Evolutionary conservation across 352 stramenopile genomes (phyloP).

Genomic region (Globisporangium splendens): DNA sequence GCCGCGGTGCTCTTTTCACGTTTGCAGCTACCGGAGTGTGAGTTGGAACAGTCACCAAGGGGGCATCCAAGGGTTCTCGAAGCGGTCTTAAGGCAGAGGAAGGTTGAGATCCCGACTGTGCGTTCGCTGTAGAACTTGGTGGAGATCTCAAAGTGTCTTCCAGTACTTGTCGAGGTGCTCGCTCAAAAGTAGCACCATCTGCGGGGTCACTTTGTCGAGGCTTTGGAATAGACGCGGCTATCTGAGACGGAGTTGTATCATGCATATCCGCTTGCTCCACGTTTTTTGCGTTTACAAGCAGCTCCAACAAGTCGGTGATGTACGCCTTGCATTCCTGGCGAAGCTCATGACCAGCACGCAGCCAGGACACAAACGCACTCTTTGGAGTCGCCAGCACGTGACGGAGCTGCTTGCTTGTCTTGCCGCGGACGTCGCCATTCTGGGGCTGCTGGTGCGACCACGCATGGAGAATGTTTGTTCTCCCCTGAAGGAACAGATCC

Average conservation of each 20-base stretch:
- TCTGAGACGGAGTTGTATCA: background rate
- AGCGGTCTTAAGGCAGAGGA: background rate
- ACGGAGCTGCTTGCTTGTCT: constrained; percentile 48
- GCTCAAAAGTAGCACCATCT: too few species aligned
- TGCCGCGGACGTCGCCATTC: constrained; percentile 38
- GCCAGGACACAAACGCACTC: constrained; percentile 87
- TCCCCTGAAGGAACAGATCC: constrained; percentile 87
- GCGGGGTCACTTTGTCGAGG: background rate
- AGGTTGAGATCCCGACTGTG: background rate
- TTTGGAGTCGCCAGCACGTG: constrained; percentile 44
- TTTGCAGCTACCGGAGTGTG: background rate
- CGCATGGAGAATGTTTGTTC: constrained; percentile 54
- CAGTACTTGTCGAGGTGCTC: too few species aligned
- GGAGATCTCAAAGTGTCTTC: background rate
- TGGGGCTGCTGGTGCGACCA: constrained; percentile 76
- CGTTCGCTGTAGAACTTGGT: background rate
- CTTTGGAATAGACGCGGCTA: background rate
- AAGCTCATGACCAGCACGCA: constrained; percentile 84
- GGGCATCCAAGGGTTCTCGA: background rate
- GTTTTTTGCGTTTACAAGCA: constrained; percentile 59
- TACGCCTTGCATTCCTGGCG: constrained; percentile 86
- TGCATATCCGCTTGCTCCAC: constrained; percentile 3
- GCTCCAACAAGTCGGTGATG: constrained; percentile 76
- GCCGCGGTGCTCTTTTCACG: constrained; percentile 4
- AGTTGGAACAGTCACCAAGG: constrained; percentile 1